Percentiles rank a stretch among this genome's conserved stretches.
Conservation (phyloP, 768 basidiomycete species). For the Boletus fagicola region DNA sequence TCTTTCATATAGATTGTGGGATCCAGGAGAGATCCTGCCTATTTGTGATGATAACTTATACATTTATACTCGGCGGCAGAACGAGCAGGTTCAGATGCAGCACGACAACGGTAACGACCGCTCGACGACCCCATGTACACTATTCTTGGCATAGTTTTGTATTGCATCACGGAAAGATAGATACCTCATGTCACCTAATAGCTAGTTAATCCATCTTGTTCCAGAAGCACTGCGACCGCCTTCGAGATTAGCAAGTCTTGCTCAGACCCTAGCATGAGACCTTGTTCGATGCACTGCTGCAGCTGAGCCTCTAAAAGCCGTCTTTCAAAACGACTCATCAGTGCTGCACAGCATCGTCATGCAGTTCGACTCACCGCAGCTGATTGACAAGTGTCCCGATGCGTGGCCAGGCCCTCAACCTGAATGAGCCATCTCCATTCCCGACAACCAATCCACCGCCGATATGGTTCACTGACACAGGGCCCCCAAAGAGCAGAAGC, state of each 20-base stretch:
- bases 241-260: constrained; percentile 53
- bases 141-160: constrained; percentile 17
- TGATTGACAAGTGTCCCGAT: constrained; percentile 90
- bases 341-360: not conserved
- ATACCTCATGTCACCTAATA: not conserved
- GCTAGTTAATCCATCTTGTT: constrained; percentile 35
- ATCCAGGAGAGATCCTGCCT: not conserved
- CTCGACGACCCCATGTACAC: constrained; percentile 2
- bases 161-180: constrained; percentile 1
- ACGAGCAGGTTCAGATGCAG: not conserved
- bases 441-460: constrained; percentile 71
- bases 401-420: constrained; percentile 79
- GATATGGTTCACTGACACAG: constrained; percentile 74
- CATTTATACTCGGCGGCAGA: not conserved
- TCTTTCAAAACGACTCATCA: constrained; percentile 36
- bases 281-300: constrained; percentile 61
- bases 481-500: constrained; percentile 79
- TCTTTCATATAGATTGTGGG: not conserved
- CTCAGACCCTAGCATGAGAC: constrained; percentile 44
- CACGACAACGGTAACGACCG: not conserved
- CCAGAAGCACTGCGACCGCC: constrained; percentile 42
- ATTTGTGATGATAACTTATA: constrained; percentile 13
- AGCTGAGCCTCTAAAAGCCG: constrained; percentile 70
- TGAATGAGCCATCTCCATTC: constrained; percentile 51
- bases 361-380: constrained; percentile 51